phyloP scores from a whole-genome alignment of 164 flowering plant species.

The Malania oleifera region DNA sequence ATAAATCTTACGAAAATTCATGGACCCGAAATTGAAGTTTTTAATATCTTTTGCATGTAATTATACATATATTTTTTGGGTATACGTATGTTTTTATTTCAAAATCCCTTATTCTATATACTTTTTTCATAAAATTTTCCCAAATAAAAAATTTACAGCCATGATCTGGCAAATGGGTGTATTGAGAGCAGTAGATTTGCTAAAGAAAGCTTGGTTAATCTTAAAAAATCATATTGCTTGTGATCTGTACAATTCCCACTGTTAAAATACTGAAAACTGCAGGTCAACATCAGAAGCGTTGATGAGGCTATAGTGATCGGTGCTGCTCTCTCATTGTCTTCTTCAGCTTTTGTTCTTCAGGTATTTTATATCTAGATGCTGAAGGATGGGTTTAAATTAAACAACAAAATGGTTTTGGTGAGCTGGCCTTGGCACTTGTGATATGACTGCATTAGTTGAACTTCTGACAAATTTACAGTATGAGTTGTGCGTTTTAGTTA shows the following conservation, averaged over 20 bases:
- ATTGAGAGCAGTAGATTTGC: not conserved
- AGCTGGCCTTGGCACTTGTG: not conserved
- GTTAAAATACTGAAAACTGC: constrained; percentile 15
- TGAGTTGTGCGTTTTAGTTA: too few relatives aligned
- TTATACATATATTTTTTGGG: too few relatives aligned
- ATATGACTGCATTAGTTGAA: too few relatives aligned
- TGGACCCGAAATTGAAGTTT: too few relatives aligned
- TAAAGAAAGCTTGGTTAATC: not conserved
- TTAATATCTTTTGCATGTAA: too few relatives aligned
- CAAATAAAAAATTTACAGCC: not conserved
- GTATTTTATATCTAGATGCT: constrained; percentile 26
- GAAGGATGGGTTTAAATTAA: too few relatives aligned
- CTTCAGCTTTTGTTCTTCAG: constrained; percentile 99
- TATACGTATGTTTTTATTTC: too few relatives aligned
- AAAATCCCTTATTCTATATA: too few relatives aligned
- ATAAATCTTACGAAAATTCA: too few relatives aligned
- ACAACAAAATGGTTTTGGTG: not conserved
- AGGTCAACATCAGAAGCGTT: constrained; percentile 95
- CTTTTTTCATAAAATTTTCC: too few relatives aligned
- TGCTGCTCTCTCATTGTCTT: constrained; percentile 96
- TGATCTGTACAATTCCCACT: not conserved
- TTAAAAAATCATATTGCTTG: not conserved
- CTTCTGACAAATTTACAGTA: too few relatives aligned
- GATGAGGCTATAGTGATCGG: constrained; percentile 98
- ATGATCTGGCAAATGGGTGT: not conserved